Base-by-base conservation (phyloP, 805 yeast genomes). In the Candida nemodendra region DNA sequence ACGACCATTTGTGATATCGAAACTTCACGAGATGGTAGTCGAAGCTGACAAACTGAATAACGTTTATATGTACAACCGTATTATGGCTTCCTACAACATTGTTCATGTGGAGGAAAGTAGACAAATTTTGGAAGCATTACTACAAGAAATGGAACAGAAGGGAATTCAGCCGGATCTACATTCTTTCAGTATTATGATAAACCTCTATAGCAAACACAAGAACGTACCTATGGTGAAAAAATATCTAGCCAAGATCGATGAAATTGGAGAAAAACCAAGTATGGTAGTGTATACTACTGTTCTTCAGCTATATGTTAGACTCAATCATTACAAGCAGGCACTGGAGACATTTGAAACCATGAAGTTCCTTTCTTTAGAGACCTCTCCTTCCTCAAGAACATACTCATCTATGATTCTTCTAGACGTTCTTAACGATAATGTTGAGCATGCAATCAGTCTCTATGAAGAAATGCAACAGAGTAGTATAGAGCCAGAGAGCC, bases 361-460 rank as follows among this genome's bases (percentile, higher is more conserved):
- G 89, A 91, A 88, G 56, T 91, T 86, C 57, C 59, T 83, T 48
- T 78, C 93, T 1, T 53, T 68, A 4, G 65, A 68, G 18, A 78
- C 89, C 12, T 72, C 76, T 34, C 96, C 98, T 0, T 84, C 79
- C 32, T 53, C 76, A 0, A 61, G 64, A 13, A 76, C 89, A 1
- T 93, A 89, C 59, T 79, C 81, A 41, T 75, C 84, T 5, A 76
- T 89, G 68, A 75, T 91, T 9, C 70, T 79, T 9, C 67, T 86
- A 6, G 79, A 84, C 45, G 76, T 81, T 3, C 74, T 74, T 45
- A 71, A 76, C 38, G 69, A 76, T 33, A 76, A 85, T 38, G 67
- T 85, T 11, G 90, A 88, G 42, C 80, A 74, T 47, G 95, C 89
- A 0, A 57, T 90, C 23, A 91, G 85, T 53, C 66, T 90, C 9